These are phyloP conservation scores for Suhomyces kilbournensis DNA, from an alignment of 805 yeast species.

Conservation along the genomic window DNA sequence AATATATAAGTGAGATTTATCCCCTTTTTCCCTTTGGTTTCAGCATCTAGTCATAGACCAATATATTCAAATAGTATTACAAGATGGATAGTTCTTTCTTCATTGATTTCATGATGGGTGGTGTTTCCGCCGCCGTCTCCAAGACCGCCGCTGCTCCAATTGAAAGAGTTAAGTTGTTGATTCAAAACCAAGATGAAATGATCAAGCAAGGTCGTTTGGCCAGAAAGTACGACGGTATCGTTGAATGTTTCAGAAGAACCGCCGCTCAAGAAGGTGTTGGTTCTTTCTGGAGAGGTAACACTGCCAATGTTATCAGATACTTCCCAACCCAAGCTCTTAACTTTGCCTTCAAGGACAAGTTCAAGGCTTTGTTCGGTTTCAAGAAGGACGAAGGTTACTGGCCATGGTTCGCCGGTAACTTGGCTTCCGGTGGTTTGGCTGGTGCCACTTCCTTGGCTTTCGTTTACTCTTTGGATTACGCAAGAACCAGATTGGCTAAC, in stretches of 20 bases:
- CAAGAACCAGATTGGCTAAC: constrained; percentile 98
- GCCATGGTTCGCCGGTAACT: constrained; percentile 95
- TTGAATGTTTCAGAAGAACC: constrained; percentile 92
- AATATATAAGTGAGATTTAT: constrained; percentile 6
- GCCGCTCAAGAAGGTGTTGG: constrained; percentile 88
- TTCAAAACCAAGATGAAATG: constrained; percentile 98
- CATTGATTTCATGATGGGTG: constrained; percentile 83
- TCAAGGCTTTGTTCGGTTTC: constrained; percentile 94
- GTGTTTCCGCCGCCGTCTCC: constrained; percentile 98
- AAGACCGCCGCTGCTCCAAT: constrained; percentile 98
- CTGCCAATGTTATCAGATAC: constrained; percentile 97
- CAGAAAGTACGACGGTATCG: constrained; percentile 82
- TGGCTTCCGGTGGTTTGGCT: constrained; percentile 98
- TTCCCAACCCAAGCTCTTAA: constrained; percentile 99
- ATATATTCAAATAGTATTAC: constrained; percentile 6
- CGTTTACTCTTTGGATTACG: constrained; percentile 96
- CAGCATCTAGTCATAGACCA: constrained; percentile 5
- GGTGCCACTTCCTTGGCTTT: constrained; percentile 94
- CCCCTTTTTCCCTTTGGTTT: constrained; percentile 2
- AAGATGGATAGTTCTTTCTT: constrained; percentile 30
- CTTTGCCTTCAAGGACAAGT: constrained; percentile 98
- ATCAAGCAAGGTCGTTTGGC: constrained; percentile 94
- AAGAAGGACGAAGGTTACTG: constrained; percentile 93
- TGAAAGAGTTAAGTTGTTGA: constrained; percentile 93
- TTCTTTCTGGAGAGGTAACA: constrained; percentile 99